Percentiles rank a stretch among this genome's conserved stretches.
phyloP scores from a whole-genome alignment of 352 stramenopile genomes.

The Phytophthora cryptogea region DNA sequence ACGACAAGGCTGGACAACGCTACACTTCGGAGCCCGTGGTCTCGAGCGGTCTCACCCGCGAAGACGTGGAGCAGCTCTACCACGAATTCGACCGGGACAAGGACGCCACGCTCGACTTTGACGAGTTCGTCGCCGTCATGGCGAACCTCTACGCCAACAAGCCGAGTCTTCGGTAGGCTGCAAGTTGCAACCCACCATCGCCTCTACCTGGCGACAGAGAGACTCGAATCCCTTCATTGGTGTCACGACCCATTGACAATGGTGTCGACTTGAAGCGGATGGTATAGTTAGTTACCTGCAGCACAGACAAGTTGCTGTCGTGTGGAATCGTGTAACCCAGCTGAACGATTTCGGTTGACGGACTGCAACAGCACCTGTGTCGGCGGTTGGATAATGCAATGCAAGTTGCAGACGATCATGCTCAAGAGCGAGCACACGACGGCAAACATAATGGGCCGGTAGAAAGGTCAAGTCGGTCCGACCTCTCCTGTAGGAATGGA shows the following conservation, averaged over 20 bases:
- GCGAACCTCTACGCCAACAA: constrained; percentile 45
- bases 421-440: background rate
- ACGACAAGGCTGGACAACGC: constrained; percentile 20
- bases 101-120: constrained; percentile 62
- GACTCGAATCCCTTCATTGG: background rate
- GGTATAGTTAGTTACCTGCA: constrained; percentile 6
- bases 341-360: background rate
- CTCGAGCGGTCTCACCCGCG: constrained; percentile 54
- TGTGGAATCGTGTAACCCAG: background rate
- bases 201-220: constrained; percentile 21
- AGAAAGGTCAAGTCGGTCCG: constrained; percentile 24
- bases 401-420: constrained; percentile 5
- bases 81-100: constrained; percentile 54
- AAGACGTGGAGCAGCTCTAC: constrained; percentile 64
- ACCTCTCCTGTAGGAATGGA: constrained; percentile 21
- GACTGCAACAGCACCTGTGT: constrained; percentile 8
- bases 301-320: constrained; percentile 17
- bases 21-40: constrained; percentile 10
- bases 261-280: constrained; percentile 11
- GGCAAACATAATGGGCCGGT: constrained; percentile 10
- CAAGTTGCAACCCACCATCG: background rate
- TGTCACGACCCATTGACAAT: background rate
- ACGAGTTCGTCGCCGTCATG: constrained; percentile 75
- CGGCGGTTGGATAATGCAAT: constrained; percentile 20
- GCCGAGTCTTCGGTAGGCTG: constrained; percentile 6